Conservation (phyloP, 441 rosid species). For the Gossypium davidsonii region DNA sequence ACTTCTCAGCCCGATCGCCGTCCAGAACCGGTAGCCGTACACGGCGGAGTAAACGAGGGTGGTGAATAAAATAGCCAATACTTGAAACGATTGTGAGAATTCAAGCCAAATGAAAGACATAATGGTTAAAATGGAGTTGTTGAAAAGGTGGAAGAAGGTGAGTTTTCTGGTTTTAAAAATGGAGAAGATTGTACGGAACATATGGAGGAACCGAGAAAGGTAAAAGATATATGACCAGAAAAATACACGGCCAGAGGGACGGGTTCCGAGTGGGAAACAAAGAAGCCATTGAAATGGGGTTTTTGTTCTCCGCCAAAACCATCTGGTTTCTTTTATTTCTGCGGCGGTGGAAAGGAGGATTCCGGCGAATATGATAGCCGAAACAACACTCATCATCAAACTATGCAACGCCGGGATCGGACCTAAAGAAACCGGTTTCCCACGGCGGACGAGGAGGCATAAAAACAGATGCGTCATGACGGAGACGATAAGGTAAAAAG, state of each 20-base stretch:
- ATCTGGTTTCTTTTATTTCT: constrained; percentile 70
- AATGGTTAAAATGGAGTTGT: constrained; percentile 45
- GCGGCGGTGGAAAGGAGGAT: constrained; percentile 64
- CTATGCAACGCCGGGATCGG: constrained; percentile 68
- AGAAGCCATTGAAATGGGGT: constrained; percentile 86
- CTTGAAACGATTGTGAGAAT: constrained; percentile 79
- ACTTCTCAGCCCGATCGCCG: constrained; percentile 60
- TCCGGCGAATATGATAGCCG: constrained; percentile 63
- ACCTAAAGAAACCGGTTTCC: constrained; percentile 45
- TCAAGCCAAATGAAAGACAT: constrained; percentile 80
- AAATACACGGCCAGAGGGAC: constrained; percentile 88
- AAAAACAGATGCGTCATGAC: constrained; percentile 39
- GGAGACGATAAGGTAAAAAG: constrained; percentile 44
- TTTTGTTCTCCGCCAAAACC: constrained; percentile 68
- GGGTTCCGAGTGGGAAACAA: constrained; percentile 80
- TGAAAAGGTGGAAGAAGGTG: constrained; percentile 50
- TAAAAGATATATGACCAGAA: constrained; percentile 89
- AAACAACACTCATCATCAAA: constrained; percentile 56
- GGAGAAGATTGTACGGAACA: constrained; percentile 54
- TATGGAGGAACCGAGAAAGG: constrained; percentile 71
- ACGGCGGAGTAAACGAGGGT: constrained; percentile 61
- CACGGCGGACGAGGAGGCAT: constrained; percentile 33
- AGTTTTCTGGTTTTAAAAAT: constrained; percentile 43
- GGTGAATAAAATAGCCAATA: constrained; percentile 58
- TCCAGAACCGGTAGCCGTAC: constrained; percentile 83